Percentiles rank a stretch among this genome's conserved stretches.
Evolutionary conservation across 305 asterid genomes (phyloP).

Genomic region (Fraxinus platypoda): DNA sequence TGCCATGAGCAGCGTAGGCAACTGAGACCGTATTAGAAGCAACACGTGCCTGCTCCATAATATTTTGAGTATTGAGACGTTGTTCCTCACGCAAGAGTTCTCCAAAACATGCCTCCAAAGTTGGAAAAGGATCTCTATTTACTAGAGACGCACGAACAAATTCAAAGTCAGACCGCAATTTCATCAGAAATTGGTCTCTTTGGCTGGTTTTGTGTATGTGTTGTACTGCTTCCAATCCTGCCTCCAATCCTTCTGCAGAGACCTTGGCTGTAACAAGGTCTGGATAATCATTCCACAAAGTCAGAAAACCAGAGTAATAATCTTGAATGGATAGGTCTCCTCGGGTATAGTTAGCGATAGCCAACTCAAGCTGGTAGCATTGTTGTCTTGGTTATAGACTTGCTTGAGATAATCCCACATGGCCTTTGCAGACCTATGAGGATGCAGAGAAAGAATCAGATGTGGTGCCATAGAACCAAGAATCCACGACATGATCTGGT

Average conservation of each 20-base stretch:
- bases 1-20: too few species aligned
- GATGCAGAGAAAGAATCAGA: neutral
- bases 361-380: neutral
- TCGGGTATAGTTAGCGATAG: neutral
- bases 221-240: too few species aligned
- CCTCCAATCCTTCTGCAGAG: neutral
- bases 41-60: too few species aligned
- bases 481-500: neutral
- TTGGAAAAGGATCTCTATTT: neutral
- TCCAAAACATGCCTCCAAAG: neutral
- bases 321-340: too few species aligned
- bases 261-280: neutral
- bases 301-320: too few species aligned
- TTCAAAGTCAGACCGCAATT: neutral
- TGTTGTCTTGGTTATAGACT: neutral
- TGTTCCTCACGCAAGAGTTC: too few species aligned
- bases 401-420: neutral
- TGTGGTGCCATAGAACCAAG: conserved; percentile 6
- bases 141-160: neutral
- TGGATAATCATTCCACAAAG: too few species aligned
- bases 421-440: neutral
- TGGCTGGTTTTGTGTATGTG: neutral
- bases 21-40: too few species aligned
- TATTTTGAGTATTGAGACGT: too few species aligned
- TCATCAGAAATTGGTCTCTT: conserved; percentile 4